A percentile compares a stretch with the other conserved stretches of the same genome.
Conservation (phyloP, 2,329 filamentous ascomycete species). For the Fusarium clavum region DNA sequence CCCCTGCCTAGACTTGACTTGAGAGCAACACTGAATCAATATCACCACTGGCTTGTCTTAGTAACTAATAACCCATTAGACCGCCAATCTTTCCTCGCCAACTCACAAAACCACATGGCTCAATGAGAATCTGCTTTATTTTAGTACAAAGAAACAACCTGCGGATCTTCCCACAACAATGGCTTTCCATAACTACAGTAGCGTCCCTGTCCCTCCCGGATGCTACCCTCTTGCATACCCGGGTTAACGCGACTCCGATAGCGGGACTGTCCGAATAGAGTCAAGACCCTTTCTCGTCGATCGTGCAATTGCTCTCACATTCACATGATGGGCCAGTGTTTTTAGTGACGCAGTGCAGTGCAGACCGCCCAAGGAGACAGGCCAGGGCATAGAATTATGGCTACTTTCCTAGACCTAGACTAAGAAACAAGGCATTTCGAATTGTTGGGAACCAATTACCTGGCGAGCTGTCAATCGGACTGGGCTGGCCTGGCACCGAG, state of each 20-base stretch:
- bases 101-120: conserved; percentile 22
- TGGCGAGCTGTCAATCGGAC: conserved; percentile 3
- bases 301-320: conserved; percentile 8
- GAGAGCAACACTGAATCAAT: not conserved
- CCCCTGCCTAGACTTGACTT: not conserved
- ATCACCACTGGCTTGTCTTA: not conserved
- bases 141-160: conserved; percentile 12
- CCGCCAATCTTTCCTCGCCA: conserved; percentile 4
- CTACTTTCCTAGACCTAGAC: not conserved
- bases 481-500: conserved; percentile 6
- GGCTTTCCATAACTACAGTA: not conserved
- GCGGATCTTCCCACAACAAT: conserved; percentile 25
- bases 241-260: conserved; percentile 19
- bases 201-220: conserved; percentile 4
- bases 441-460: conserved; percentile 29
- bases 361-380: conserved; percentile 28
- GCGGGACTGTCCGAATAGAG: conserved; percentile 28
- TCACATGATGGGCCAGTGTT: conserved; percentile 22
- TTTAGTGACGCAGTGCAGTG: conserved; percentile 11
- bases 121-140: not conserved
- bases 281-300: conserved; percentile 8
- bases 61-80: not conserved
- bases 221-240: conserved; percentile 28
- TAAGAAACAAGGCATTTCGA: conserved; percentile 17
- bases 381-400: not conserved